phyloP scores from a whole-genome alignment of 768 basidiomycete species.

The Tylopilus plumbeoviolaceoides region DNA sequence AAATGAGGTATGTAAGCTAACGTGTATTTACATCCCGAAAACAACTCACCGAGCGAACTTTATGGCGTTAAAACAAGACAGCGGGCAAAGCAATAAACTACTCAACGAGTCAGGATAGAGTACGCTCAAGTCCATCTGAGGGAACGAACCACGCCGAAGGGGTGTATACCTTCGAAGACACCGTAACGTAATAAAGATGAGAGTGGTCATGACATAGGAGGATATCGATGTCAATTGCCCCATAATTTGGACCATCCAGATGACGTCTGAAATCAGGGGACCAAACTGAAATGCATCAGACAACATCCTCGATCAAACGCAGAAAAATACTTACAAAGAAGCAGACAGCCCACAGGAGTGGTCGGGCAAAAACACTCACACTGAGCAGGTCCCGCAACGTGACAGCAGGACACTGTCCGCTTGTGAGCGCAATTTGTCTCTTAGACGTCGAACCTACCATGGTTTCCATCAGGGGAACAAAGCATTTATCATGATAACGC shows the following conservation, averaged over 20 bases:
- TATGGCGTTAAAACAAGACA: background rate
- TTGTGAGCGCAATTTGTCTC: background rate
- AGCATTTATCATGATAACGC: background rate
- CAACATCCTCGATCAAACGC: background rate
- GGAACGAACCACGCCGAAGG: constrained; percentile 7
- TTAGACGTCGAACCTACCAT: background rate
- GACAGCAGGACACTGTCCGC: background rate
- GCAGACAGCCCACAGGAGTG: constrained; percentile 15
- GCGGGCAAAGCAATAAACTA: constrained; percentile 4
- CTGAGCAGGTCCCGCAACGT: constrained; percentile 1
- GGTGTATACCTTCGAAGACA: constrained; percentile 1
- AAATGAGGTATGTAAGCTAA: background rate
- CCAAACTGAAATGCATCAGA: constrained; percentile 16
- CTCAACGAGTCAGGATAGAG: background rate
- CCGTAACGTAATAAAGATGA: constrained; percentile 6
- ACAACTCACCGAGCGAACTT: background rate
- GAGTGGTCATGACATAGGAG: constrained; percentile 9
- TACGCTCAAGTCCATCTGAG: too few relatives aligned
- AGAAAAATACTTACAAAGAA: constrained; percentile 18
- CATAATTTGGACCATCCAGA: constrained; percentile 13
- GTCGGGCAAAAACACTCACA: background rate
- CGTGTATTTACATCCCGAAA: background rate
- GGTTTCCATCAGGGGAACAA: background rate
- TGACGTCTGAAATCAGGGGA: constrained; percentile 20
- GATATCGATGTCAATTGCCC: constrained; percentile 14